phyloP scores from a whole-genome alignment of 805 yeast genomes.

The Tetrapisispora fleetii region DNA sequence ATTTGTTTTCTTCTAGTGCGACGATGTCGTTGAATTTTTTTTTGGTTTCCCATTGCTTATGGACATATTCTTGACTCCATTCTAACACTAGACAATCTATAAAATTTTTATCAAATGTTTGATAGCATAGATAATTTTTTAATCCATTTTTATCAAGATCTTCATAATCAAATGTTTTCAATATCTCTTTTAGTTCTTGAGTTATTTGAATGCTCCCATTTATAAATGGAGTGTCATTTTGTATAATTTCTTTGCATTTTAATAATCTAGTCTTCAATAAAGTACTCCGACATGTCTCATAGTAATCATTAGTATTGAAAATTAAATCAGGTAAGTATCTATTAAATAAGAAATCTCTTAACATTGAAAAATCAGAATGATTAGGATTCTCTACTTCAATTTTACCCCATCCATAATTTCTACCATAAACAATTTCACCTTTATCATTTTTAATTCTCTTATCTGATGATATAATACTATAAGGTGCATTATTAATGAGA shows the following conservation, averaged over 20 bases:
- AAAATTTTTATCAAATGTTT: conserved; percentile 27
- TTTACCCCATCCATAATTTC: conserved; percentile 78
- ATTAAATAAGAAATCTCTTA: conserved; percentile 57
- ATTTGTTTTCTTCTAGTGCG: conserved; percentile 42
- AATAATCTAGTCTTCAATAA: conserved; percentile 42
- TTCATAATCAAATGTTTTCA: conserved; percentile 16
- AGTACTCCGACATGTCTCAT: conserved; percentile 55
- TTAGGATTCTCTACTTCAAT: conserved; percentile 70
- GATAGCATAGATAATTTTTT: conserved; percentile 33
- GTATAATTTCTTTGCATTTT: conserved; percentile 18
- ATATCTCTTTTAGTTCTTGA: conserved; percentile 5
- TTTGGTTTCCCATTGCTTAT: conserved; percentile 36
- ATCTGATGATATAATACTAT: conserved; percentile 60
- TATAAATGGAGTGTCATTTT: neutral
- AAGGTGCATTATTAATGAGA: conserved; percentile 46
- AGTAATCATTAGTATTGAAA: conserved; percentile 62
- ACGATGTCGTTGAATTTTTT: conserved; percentile 36
- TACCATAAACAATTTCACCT: conserved; percentile 53
- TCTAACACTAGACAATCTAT: conserved; percentile 35
- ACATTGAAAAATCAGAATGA: conserved; percentile 65
- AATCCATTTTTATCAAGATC: conserved; percentile 26
- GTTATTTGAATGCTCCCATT: neutral
- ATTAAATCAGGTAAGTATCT: conserved; percentile 71
- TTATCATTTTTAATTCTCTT: conserved; percentile 34
- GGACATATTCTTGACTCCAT: conserved; percentile 39